These are phyloP conservation scores for Yamadazyma mexicana DNA, from an alignment of 1,139 yeast genomes.

Conservation along the genomic window DNA sequence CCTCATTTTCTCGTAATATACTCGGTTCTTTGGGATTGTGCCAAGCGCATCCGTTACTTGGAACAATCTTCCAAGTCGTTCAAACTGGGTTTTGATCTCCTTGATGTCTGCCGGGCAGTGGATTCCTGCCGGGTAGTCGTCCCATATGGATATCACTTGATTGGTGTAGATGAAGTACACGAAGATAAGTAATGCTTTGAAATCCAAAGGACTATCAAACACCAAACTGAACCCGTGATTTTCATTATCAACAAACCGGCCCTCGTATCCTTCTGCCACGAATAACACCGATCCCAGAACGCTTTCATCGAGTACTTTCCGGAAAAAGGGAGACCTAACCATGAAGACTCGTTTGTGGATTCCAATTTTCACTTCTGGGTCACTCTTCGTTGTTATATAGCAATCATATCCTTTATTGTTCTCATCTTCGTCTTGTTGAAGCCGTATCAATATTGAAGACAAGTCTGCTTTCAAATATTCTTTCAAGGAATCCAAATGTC, in stretches of 20 bases:
- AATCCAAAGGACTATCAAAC: slow-evolving; percentile 21
- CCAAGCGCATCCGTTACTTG: slow-evolving; percentile 19
- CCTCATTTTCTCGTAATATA: slow-evolving; percentile 15
- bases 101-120: slow-evolving; percentile 21
- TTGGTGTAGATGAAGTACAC: slow-evolving; percentile 38
- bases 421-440: background rate
- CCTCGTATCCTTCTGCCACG: slow-evolving; percentile 21
- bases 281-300: slow-evolving; percentile 15
- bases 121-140: slow-evolving; percentile 18
- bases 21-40: slow-evolving; percentile 13
- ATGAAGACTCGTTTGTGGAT: slow-evolving; percentile 31
- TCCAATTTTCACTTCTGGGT: slow-evolving; percentile 23
- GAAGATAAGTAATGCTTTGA: slow-evolving; percentile 30
- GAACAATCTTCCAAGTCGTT: slow-evolving; percentile 20
- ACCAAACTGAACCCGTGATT: slow-evolving; percentile 8
- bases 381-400: slow-evolving; percentile 16
- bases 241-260: slow-evolving; percentile 19
- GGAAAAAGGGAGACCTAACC: slow-evolving; percentile 28
- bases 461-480: slow-evolving; percentile 4
- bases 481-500: slow-evolving; percentile 10
- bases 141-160: slow-evolving; percentile 26
- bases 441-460: background rate
- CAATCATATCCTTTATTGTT: slow-evolving; percentile 18
- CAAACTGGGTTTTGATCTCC: slow-evolving; percentile 21
- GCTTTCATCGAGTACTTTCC: slow-evolving; percentile 21